Evolutionary conservation across 2,329 filamentous ascomycete genomes (phyloP).

Genomic region (Calonectria multiphialidica): DNA sequence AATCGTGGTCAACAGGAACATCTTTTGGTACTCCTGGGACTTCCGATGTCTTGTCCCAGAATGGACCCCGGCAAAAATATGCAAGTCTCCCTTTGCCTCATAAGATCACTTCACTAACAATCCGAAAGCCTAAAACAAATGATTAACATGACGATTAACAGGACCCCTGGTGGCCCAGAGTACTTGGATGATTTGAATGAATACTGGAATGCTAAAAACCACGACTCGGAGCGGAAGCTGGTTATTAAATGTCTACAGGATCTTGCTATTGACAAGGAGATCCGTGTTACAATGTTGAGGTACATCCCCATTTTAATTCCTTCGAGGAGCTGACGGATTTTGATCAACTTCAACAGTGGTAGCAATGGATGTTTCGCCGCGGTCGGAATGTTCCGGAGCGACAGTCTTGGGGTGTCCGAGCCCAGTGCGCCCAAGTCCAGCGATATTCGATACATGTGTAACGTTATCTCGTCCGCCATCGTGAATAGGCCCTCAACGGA

Average conservation of each 20-base stretch:
- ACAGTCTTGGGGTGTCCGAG: conserved; percentile 92
- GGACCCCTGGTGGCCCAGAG: no score
- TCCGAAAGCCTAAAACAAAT: conserved; percentile 79
- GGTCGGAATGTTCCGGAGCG: conserved; percentile 95
- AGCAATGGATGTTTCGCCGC: conserved; percentile 95
- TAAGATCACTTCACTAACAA: conserved; percentile 44
- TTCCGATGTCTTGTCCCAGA: conserved; percentile 85
- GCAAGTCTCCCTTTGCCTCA: conserved; percentile 55
- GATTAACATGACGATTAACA: conserved; percentile 60
- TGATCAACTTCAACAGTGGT: conserved; percentile 53
- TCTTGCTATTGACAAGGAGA: conserved; percentile 89
- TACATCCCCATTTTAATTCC: conserved; percentile 44
- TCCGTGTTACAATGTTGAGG: conserved; percentile 90
- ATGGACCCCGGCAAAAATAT: conserved; percentile 78
- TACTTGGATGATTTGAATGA: conserved; percentile 85
- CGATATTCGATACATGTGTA: conserved; percentile 97
- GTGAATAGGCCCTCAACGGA: conserved; percentile 91
- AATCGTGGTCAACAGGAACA: conserved; percentile 90
- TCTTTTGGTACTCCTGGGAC: conserved; percentile 86
- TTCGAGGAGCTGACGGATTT: neutral
- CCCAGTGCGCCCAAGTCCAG: conserved; percentile 84
- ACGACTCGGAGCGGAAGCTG: conserved; percentile 89
- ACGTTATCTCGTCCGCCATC: conserved; percentile 93
- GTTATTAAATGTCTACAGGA: conserved; percentile 93
- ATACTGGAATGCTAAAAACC: conserved; percentile 97